Evolutionary conservation across 1,284 basidiomycete species (phyloP).

Genomic region (Leccinum griseonigrum): DNA sequence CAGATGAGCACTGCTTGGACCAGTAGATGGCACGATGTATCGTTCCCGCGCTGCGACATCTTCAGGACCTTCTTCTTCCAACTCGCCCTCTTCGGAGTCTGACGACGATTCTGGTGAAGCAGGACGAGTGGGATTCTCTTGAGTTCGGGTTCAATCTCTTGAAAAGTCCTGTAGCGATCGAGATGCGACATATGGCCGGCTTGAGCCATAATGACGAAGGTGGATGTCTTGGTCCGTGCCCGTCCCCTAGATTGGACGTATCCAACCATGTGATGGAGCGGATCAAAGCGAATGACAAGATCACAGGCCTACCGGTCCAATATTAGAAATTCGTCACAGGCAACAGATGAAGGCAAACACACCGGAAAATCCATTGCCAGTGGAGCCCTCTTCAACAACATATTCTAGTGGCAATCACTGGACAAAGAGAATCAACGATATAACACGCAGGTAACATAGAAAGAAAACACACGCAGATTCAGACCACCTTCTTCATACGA

Average conservation of each 20-base stretch:
- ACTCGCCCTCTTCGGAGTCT: conserved; percentile 33
- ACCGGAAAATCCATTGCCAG: conserved; percentile 83
- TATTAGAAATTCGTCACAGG: conserved; percentile 2
- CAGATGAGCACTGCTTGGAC: conserved; percentile 64
- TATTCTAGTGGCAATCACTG: conserved; percentile 72
- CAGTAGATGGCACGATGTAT: conserved; percentile 66
- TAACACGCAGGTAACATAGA: neutral
- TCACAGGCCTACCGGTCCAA: conserved; percentile 61
- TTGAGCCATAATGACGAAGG: conserved; percentile 77
- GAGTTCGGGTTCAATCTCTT: conserved; percentile 60
- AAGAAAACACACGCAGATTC: conserved; percentile 62
- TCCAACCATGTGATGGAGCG: conserved; percentile 73
- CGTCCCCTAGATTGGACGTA: conserved; percentile 84
- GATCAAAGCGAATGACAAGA: conserved; percentile 80
- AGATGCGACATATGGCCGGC: conserved; percentile 53
- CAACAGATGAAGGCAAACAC: conserved; percentile 16
- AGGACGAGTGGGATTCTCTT: conserved; percentile 37
- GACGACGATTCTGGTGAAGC: conserved; percentile 27
- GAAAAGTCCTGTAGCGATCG: conserved; percentile 56
- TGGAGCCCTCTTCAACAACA: conserved; percentile 79
- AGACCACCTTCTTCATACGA: conserved; percentile 62
- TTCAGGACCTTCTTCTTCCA: conserved; percentile 44
- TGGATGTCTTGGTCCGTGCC: conserved; percentile 71
- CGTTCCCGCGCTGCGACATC: conserved; percentile 67
- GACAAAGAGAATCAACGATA: conserved; percentile 4